Conservation (phyloP, 331 rosid genomes). For the Ulmus americana region DNA sequence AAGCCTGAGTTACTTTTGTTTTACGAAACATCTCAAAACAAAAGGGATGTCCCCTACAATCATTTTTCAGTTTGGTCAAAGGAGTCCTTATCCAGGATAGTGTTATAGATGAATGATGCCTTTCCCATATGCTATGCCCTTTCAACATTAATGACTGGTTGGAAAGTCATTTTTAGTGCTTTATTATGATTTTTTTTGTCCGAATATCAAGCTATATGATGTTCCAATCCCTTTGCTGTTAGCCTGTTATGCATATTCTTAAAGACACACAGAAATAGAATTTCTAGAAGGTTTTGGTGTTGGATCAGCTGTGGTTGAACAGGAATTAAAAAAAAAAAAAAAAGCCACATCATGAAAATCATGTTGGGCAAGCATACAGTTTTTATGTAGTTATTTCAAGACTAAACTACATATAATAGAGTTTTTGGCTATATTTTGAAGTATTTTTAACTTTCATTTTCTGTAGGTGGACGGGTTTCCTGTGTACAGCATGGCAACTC, state of each 20-base stretch:
- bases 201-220: not conserved
- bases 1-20: constrained; percentile 13
- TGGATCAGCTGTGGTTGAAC: not conserved
- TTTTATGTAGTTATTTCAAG: not conserved
- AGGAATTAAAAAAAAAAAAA: not conserved
- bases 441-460: constrained; percentile 9
- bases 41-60: no score
- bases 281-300: not conserved
- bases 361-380: not conserved
- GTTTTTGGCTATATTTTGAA: constrained; percentile 5
- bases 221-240: not conserved
- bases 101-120: no score
- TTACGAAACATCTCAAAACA: no score
- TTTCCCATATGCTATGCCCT: no score
- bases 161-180: not conserved
- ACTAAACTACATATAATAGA: not conserved
- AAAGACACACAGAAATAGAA: not conserved
- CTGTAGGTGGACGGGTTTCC: constrained; percentile 73
- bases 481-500: constrained; percentile 84
- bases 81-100: no score
- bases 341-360: not conserved
- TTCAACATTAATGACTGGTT: not conserved
- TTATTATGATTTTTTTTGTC: not conserved
- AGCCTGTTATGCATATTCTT: no score
- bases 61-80: no score